phyloP scores from a whole-genome alignment of 352 stramenopile species.

The Phytophthora cryptogea region DNA sequence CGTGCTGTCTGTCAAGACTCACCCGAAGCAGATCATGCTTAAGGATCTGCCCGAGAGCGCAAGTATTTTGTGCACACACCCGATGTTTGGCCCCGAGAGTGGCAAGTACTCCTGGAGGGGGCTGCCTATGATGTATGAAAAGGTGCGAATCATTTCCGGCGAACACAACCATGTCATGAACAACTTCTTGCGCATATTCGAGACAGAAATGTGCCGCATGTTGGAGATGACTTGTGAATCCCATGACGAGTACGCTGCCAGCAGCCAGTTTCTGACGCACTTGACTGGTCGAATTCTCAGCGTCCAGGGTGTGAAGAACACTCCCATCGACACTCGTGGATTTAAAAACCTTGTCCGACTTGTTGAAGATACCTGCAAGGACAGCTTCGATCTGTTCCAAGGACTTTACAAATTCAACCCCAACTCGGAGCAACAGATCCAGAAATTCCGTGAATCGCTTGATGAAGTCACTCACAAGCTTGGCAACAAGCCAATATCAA shows the following conservation, averaged over 20 bases:
- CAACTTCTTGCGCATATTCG: constrained; percentile 95
- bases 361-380: constrained; percentile 96
- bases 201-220: constrained; percentile 97
- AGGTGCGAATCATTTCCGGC: constrained; percentile 76
- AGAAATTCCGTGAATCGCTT: constrained; percentile 72
- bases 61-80: constrained; percentile 97
- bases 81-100: constrained; percentile 98
- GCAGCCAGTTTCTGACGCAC: constrained; percentile 98
- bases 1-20: constrained; percentile 98
- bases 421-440: constrained; percentile 85
- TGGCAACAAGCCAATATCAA: constrained; percentile 12
- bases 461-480: constrained; percentile 57
- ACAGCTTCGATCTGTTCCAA: constrained; percentile 98
- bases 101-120: constrained; percentile 95
- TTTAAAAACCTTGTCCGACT: constrained; percentile 97
- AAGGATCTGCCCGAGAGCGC: constrained; percentile 86
- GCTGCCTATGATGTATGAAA: constrained; percentile 97
- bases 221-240: constrained; percentile 95
- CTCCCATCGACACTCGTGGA: constrained; percentile 96
- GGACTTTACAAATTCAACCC: constrained; percentile 98
- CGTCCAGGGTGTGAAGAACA: constrained; percentile 83
- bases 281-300: constrained; percentile 96
- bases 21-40: constrained; percentile 94
- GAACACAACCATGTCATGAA: constrained; percentile 81
- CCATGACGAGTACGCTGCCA: constrained; percentile 96